Evolutionary conservation across 768 basidiomycete genomes (phyloP), one percentile per base, ranked within the genome.

Genomic region (Tulasnella sp.): DNA sequence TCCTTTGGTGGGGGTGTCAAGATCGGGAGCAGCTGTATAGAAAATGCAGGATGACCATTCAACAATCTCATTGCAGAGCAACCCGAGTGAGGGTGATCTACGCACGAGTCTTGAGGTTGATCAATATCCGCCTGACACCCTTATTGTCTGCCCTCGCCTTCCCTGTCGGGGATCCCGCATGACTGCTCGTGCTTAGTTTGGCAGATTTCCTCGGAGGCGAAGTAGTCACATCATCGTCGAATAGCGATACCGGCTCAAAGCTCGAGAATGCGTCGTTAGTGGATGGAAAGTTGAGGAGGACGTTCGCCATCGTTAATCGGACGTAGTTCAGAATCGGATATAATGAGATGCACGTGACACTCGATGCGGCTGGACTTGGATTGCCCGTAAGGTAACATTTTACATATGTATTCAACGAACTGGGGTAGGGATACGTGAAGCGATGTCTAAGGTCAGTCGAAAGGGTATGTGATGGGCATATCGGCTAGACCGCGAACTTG

Each of bases 161-260:
- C 3, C 54, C 55, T 27, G 45, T 48, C 9, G n/a, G 11, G 23
- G n/a, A 30, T 10, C 26, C n/a, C 27, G 55, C 19, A 24, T 23
- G 24, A 7, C 27, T 27, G 50, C 13, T 23, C 32, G 23, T 45
- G 42, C 48, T 45, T 11, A 60, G 41, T 11, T 59, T 23, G 13
- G 61, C 26, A 2, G 58, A n/a, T 51, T 62, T 62, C 38, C 58
- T 19, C 19, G 61, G 61, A n/a, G 61, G 61, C 19, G 59, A 38
- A 42, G 26, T 26, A 10, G 49, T 59, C 10, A 21, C 47, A 43
- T 48, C 60, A 15, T 29, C n/a, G 41, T 62, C 61, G 15, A 38
- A 23, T 10, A 50, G 30, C 2, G 56, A 58, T 32, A 26, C 15
- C 2, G 30, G 48, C 11, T 29, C 24, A 48, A 30, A 9, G 51